Evolutionary conservation across 2,329 filamentous ascomycete species (phyloP).

Genomic region (Colletotrichum limetticola): DNA sequence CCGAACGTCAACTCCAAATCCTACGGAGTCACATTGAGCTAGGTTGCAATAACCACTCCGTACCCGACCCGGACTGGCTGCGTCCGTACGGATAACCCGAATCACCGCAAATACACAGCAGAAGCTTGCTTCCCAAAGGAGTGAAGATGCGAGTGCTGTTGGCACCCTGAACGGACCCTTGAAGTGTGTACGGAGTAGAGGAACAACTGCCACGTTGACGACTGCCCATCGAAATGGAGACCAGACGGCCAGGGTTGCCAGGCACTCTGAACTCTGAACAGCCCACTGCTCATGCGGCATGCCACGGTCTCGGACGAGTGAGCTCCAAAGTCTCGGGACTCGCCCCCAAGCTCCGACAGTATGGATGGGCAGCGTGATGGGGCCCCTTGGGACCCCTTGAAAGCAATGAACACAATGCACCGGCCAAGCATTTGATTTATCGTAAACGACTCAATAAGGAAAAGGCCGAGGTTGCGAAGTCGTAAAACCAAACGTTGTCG

Average conservation of each 20-base stretch:
- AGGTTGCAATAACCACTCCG: background rate
- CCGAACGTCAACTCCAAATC: background rate
- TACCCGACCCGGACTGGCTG: background rate
- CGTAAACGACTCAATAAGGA: constrained; percentile 28
- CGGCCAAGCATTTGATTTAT: background rate
- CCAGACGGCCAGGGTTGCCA: constrained; percentile 1
- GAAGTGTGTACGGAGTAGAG: background rate
- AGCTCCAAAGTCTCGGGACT: constrained; percentile 17
- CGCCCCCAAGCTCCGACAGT: constrained; percentile 2
- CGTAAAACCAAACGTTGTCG: background rate
- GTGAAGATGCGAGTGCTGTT: constrained; percentile 1
- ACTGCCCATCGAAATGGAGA: constrained; percentile 26
- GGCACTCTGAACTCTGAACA: background rate
- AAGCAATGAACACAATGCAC: background rate
- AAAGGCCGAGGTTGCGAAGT: background rate
- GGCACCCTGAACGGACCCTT: background rate
- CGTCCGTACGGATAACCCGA: background rate
- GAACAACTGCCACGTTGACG: constrained; percentile 27
- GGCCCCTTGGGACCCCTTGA: background rate
- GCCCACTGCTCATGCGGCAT: background rate
- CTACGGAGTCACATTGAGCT: background rate
- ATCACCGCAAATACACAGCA: background rate
- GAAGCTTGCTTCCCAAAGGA: background rate
- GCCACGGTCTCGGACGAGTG: constrained; percentile 4
- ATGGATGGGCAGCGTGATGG: constrained; percentile 4